A percentile compares a stretch with the other conserved stretches of the same genome.
Conservation (phyloP, 805 yeast species). For the Aciculoconidium aculeatum region DNA sequence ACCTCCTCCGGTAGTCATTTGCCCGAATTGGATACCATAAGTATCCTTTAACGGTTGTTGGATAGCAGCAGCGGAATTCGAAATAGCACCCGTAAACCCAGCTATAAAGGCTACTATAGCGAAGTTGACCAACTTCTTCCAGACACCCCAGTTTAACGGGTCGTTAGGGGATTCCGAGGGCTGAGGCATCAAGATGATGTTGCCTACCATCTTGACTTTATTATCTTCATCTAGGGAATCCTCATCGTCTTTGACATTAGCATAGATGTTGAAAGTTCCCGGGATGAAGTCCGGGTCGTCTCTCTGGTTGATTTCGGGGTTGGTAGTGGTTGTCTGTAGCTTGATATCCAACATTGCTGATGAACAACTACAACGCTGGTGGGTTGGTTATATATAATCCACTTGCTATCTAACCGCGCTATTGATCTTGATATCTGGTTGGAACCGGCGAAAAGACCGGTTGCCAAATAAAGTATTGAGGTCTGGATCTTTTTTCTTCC, state of each 20-base stretch:
- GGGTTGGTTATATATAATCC: too few relatives aligned
- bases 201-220: slow-evolving; percentile 9
- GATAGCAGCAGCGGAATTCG: slow-evolving; percentile 70
- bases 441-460: too few relatives aligned
- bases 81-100: slow-evolving; percentile 65
- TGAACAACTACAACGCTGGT: too few relatives aligned
- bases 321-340: slow-evolving; percentile 7
- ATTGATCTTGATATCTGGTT: too few relatives aligned
- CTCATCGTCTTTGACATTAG: slow-evolving; percentile 13
- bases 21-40: slow-evolving; percentile 58
- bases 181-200: slow-evolving; percentile 51
- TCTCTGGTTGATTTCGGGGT: slow-evolving; percentile 10
- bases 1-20: slow-evolving; percentile 80
- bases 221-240: slow-evolving; percentile 4
- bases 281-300: slow-evolving; percentile 41
- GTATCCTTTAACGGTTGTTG: slow-evolving; percentile 59
- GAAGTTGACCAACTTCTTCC: slow-evolving; percentile 42
- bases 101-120: slow-evolving; percentile 50
- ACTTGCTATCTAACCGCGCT: too few relatives aligned
- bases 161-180: slow-evolving; percentile 62
- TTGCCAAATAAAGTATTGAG: too few relatives aligned
- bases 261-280: slow-evolving; percentile 48
- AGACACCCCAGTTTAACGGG: slow-evolving; percentile 54
- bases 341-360: too few relatives aligned
- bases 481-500: too few relatives aligned